These are phyloP conservation scores for Penicillium hordei DNA, from an alignment of 2,329 filamentous ascomycete genomes.

Conservation along the genomic window DNA sequence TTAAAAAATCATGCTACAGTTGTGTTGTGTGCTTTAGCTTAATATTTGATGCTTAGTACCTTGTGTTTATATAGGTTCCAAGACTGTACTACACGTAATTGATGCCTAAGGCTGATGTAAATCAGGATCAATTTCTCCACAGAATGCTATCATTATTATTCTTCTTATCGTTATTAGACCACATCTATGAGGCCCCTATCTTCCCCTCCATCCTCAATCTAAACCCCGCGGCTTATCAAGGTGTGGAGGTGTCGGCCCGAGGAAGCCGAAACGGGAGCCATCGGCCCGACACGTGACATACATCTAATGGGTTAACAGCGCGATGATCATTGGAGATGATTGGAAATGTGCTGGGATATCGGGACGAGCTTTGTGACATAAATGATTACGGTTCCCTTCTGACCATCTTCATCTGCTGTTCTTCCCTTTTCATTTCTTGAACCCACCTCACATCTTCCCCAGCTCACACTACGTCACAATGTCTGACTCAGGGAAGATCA, in stretches of 20 bases:
- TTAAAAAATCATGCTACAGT: background rate
- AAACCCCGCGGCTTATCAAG: background rate
- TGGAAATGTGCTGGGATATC: background rate
- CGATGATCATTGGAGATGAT: background rate
- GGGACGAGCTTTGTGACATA: slow-evolving; percentile 4
- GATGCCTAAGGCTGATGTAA: background rate
- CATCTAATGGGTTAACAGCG: slow-evolving; percentile 6
- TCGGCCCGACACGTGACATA: slow-evolving; percentile 35
- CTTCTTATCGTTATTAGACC: background rate
- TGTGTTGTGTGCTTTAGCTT: background rate
- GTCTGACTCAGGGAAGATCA: slow-evolving; percentile 33
- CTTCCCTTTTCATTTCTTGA: background rate
- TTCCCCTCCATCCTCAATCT: background rate
- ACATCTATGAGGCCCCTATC: background rate
- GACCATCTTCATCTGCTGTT: background rate
- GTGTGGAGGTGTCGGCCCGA: slow-evolving; percentile 23
- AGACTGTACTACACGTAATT: background rate
- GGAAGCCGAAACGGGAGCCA: slow-evolving; percentile 12
- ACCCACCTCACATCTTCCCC: background rate
- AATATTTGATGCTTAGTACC: background rate
- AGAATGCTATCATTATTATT: background rate
- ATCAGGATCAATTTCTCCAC: background rate
- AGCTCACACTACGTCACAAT: slow-evolving; percentile 15
- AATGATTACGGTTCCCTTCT: slow-evolving; percentile 8
- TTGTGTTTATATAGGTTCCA: background rate